phyloP scores from a whole-genome alignment of 2,329 filamentous ascomycete genomes.

The Coniochaeta sp. region DNA sequence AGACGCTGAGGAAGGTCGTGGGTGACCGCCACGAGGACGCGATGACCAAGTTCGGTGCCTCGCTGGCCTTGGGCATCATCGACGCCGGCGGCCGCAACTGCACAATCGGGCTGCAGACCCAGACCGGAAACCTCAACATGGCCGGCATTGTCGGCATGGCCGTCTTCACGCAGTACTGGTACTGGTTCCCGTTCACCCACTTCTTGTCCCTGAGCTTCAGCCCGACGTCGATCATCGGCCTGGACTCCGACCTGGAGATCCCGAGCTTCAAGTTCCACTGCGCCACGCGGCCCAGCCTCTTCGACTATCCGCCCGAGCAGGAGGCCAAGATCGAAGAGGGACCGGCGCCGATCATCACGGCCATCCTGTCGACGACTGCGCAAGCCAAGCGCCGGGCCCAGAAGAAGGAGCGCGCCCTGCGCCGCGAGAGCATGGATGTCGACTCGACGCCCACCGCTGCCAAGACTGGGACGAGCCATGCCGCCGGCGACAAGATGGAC shows the following conservation, averaged over 20 bases:
- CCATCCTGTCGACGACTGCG: constrained; percentile 90
- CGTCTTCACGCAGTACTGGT: constrained; percentile 99
- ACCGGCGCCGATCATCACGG: constrained; percentile 88
- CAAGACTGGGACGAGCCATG: constrained; percentile 35
- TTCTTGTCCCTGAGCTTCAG: constrained; percentile 94
- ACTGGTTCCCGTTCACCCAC: constrained; percentile 99
- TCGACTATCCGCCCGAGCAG: constrained; percentile 95
- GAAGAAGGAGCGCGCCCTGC: constrained; percentile 85
- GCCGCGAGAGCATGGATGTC: constrained; percentile 91
- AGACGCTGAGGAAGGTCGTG: constrained; percentile 89
- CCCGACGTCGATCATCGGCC: constrained; percentile 91
- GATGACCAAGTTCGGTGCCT: constrained; percentile 98
- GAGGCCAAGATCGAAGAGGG: constrained; percentile 93
- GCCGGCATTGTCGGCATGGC: constrained; percentile 95
- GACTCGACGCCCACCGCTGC: constrained; percentile 72
- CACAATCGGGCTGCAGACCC: constrained; percentile 94
- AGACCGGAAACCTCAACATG: constrained; percentile 98
- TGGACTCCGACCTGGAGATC: constrained; percentile 89
- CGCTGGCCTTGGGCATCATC: constrained; percentile 91
- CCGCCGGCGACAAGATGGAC: constrained; percentile 81
- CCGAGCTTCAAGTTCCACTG: constrained; percentile 94
- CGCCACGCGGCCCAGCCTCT: constrained; percentile 87
- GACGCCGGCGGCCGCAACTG: constrained; percentile 97
- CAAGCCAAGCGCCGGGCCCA: constrained; percentile 93
- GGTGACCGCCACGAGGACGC: constrained; percentile 95